Evolutionary conservation across 1,139 yeast species (phyloP).

Genomic region (Debaryomycetaceae sp.): DNA sequence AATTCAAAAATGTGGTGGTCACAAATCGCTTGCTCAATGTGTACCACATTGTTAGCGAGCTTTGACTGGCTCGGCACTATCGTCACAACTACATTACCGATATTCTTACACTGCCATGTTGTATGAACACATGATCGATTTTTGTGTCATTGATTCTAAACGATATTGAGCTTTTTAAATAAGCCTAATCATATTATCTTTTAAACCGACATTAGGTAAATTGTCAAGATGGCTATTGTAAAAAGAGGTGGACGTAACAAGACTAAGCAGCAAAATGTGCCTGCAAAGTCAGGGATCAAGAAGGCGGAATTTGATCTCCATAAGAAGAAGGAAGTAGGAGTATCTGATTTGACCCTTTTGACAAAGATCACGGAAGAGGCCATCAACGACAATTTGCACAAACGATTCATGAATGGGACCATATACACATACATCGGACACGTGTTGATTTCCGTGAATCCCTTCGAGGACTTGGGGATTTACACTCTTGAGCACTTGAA

Average conservation of each 20-base stretch:
- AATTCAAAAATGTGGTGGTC: no score
- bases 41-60: no score
- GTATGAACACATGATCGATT: not conserved
- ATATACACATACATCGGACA: constrained; percentile 89
- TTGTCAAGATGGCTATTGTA: constrained; percentile 60
- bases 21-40: no score
- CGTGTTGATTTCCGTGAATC: constrained; percentile 92
- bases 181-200: not conserved
- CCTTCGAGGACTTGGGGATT: constrained; percentile 93
- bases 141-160: not conserved
- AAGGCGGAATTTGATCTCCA: constrained; percentile 89
- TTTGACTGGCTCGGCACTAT: no score
- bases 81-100: not conserved
- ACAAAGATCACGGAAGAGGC: constrained; percentile 89
- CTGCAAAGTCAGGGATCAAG: constrained; percentile 64
- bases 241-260: constrained; percentile 71
- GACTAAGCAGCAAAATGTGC: constrained; percentile 50
- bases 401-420: constrained; percentile 82
- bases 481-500: constrained; percentile 76
- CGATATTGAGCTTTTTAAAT: not conserved
- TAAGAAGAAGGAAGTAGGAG: constrained; percentile 96
- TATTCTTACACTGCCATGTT: not conserved
- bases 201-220: not conserved
- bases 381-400: constrained; percentile 86
- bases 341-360: constrained; percentile 85